Conservation (phyloP, 352 stramenopile genomes). For the Thraustochytrium sp. region DNA sequence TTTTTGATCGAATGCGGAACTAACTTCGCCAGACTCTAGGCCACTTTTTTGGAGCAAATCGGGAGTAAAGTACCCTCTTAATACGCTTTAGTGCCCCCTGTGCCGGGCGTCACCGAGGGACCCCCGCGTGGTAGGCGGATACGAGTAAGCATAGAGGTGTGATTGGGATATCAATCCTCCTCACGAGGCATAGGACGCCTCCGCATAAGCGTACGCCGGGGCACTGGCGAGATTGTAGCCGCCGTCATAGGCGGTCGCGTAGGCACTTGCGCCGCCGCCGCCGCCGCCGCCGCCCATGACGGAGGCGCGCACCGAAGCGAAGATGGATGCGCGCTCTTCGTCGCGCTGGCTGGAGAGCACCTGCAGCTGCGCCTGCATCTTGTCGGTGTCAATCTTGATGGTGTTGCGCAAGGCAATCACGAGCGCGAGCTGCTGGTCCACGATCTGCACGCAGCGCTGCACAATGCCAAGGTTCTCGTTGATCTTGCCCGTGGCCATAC, state of each 20-base stretch:
- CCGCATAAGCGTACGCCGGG: too few species aligned
- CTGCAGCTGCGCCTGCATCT: neutral
- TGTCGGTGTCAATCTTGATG: neutral
- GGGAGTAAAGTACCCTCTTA: too few species aligned
- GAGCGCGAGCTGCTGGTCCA: constrained; percentile 18
- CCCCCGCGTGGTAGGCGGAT: too few species aligned
- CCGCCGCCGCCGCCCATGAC: neutral
- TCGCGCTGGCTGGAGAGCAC: neutral
- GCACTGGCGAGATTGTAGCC: too few species aligned
- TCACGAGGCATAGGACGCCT: too few species aligned
- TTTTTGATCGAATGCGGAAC: too few species aligned
- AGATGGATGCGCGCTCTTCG: constrained; percentile 14
- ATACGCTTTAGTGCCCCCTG: too few species aligned
- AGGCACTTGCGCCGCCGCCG: neutral
- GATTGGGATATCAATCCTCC: too few species aligned
- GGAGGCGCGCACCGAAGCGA: neutral
- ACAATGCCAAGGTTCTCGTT: constrained; percentile 10
- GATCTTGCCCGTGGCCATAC: constrained; percentile 21
- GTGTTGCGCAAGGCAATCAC: neutral
- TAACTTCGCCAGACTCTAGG: too few species aligned
- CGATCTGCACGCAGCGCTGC: constrained; percentile 3
- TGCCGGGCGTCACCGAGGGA: too few species aligned
- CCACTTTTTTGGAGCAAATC: too few species aligned
- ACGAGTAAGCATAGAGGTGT: too few species aligned
- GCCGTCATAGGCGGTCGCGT: neutral